Base-by-base conservation (phyloP, 352 stramenopile genomes). In the Globisporangium irregulare region DNA sequence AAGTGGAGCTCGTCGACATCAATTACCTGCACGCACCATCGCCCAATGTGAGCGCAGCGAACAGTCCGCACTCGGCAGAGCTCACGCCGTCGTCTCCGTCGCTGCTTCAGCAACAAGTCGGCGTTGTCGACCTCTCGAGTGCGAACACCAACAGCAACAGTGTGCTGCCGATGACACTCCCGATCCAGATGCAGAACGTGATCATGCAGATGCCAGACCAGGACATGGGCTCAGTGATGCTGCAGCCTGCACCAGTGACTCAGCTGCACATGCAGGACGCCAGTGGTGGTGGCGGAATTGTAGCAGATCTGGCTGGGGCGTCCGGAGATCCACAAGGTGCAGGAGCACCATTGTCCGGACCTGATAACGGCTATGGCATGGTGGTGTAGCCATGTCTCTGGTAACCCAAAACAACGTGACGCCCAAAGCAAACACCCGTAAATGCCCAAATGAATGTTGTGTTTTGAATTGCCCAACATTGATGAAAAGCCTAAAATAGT, bases 1-100 rank as follows among this genome's bases (percentile, higher is more conserved):
- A 81, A 43, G 75, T 90, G 10, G 81, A 90, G 62, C 70, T 89
- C 36, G 81, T 89, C 29, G 81, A 87, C 34, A 69, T 86, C 32
- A 76, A 84, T 60, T 81, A 75, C 59, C 5, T 75, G 34, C 73
- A 78, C 8, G 57, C 15, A 58, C 54, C 51, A 50, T 65, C 66
- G 9, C 58, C 60, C 27, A 68, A 34, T n/a, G 56, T 12, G 67
- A 61, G 55, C 24, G 32, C 32, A 22, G n/a, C 10, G 3, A 62
- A 41, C 24, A 65, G 59, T 43, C 59, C 59, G 3, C 27, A 41
- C 18, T 57, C 41, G 18, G 20, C 59, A 9, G 59, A 56, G 38
- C 38, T 55, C 48, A 22, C 48, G 8, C 48, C 48, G 14, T 25
- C 48, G 8, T 29, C n/a, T 55, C 48, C n/a, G 14, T 29, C 48